Base-by-base conservation (phyloP, 805 yeast species). In the Middelhovenomyces tepae region DNA sequence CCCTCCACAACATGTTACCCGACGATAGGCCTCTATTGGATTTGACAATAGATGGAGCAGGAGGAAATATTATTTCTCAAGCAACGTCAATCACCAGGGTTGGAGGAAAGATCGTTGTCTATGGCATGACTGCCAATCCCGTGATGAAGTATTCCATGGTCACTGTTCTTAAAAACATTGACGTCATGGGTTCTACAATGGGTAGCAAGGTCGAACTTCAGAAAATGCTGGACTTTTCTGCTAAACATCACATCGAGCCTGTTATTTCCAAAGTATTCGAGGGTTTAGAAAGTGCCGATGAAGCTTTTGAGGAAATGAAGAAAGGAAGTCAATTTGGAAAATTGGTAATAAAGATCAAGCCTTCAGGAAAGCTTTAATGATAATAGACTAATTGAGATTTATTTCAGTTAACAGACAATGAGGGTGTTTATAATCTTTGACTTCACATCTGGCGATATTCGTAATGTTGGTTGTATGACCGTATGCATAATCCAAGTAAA, bases 11-110 rank as follows among this genome's bases (percentile, higher is more conserved):
- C 6, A 7, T 7, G 5, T 13, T 27, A 13, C 30, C 30, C 11
- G 18, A 8, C 17, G 19, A 7, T 21, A 8, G 30, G 8, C 28
- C 38, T 7, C 36, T 30, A n/a, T 27, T 43, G 6, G 47, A 43
- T 26, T 28, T 31, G 14, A 40, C 44, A n/a, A 21, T 45, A 9
- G 48, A 45, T 28, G 46, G 44, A 5, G 45, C 46, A 3, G 48
- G 48, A 8, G 46, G 39, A 6, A 37, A 39, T 9, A 39, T 43
- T 7, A 22, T 42, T 19, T 27, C 13, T 14, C 34, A 36, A 19
- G 16, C 43, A 14, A 9, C 37, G 3, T 25, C 30, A 15, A 28
- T 24, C 8, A 10, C 34, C 24, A 38, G 35, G 1, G 23, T 32
- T 15, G 45, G 42, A 10, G 39, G 35, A 4, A 43, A 27, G 23